These are phyloP conservation scores for Stachybotrys chlorohalonatus DNA, from an alignment of 2,329 filamentous ascomycete species.

Conservation along the genomic window DNA sequence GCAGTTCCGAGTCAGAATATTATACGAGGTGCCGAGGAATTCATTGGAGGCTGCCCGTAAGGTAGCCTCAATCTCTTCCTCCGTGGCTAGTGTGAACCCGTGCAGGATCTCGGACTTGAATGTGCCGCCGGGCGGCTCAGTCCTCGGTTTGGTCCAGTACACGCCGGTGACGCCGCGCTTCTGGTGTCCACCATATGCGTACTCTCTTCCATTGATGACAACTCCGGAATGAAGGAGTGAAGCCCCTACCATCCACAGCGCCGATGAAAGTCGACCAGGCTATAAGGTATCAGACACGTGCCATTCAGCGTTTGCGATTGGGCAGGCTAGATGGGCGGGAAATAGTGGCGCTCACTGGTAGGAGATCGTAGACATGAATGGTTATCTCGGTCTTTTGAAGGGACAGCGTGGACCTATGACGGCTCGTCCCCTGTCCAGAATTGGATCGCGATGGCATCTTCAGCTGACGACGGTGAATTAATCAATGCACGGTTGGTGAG, in stretches of 20 bases:
- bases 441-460: slow-evolving; percentile 18
- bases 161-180: slow-evolving; percentile 63
- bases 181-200: slow-evolving; percentile 78
- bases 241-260: slow-evolving; percentile 70
- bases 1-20: slow-evolving; percentile 76
- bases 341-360: slow-evolving; percentile 44
- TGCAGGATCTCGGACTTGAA: slow-evolving; percentile 69
- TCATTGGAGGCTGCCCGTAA: slow-evolving; percentile 60
- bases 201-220: slow-evolving; percentile 71
- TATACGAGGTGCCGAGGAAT: slow-evolving; percentile 70
- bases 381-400: slow-evolving; percentile 63
- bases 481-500: background rate
- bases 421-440: slow-evolving; percentile 14
- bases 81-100: slow-evolving; percentile 64
- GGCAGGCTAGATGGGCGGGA: background rate
- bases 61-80: slow-evolving; percentile 61
- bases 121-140: slow-evolving; percentile 67
- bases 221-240: slow-evolving; percentile 77
- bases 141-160: slow-evolving; percentile 69
- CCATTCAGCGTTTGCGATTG: background rate
- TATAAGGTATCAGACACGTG: background rate
- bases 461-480: background rate
- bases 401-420: slow-evolving; percentile 58
- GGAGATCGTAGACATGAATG: slow-evolving; percentile 71
- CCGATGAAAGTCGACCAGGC: slow-evolving; percentile 45